These are phyloP conservation scores for Leucosporidium scottii DNA, from an alignment of 768 basidiomycete species.

Conservation along the genomic window DNA sequence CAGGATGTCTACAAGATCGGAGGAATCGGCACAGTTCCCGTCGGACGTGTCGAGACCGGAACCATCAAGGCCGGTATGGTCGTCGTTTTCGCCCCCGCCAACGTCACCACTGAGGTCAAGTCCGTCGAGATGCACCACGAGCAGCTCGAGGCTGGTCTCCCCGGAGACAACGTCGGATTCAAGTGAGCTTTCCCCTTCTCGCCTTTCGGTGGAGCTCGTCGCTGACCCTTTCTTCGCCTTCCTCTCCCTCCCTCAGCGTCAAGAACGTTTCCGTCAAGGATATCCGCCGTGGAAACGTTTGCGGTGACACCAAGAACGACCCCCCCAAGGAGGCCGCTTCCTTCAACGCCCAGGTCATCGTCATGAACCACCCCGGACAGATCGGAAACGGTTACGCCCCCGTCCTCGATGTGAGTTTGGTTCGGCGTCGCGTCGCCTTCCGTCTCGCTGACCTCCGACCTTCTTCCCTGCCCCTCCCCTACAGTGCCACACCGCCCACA, in stretches of 20 bases:
- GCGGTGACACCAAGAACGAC: slow-evolving; percentile 99
- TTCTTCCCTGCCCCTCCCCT: too few relatives aligned
- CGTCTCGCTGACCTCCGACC: too few relatives aligned
- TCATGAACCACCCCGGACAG: slow-evolving; percentile 99
- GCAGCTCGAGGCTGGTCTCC: slow-evolving; percentile 76
- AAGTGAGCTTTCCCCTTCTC: slow-evolving; percentile 49
- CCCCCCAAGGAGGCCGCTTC: slow-evolving; percentile 98
- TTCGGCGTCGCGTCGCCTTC: too few relatives aligned
- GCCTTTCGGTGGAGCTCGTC: background rate
- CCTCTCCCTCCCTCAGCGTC: slow-evolving; percentile 11
- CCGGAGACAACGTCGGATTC: slow-evolving; percentile 99
- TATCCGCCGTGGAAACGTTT: slow-evolving; percentile 98
- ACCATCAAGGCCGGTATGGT: slow-evolving; percentile 99
- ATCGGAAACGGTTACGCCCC: slow-evolving; percentile 98
- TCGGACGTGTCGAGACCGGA: slow-evolving; percentile 99
- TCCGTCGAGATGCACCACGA: slow-evolving; percentile 99
- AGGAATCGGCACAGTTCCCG: slow-evolving; percentile 99
- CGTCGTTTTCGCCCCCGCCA: slow-evolving; percentile 90
- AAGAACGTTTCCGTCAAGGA: slow-evolving; percentile 99
- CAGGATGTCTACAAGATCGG: slow-evolving; percentile 99
- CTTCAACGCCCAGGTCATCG: slow-evolving; percentile 99
- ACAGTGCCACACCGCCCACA: slow-evolving; percentile 95
- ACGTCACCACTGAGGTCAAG: slow-evolving; percentile 99
- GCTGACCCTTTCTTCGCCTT: background rate
- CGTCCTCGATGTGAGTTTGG: slow-evolving; percentile 65